Percentiles rank a stretch among this genome's conserved stretches.
Evolutionary conservation across 176 grass and related monocot species (phyloP).

Genomic region (Calamus simplicifolius): DNA sequence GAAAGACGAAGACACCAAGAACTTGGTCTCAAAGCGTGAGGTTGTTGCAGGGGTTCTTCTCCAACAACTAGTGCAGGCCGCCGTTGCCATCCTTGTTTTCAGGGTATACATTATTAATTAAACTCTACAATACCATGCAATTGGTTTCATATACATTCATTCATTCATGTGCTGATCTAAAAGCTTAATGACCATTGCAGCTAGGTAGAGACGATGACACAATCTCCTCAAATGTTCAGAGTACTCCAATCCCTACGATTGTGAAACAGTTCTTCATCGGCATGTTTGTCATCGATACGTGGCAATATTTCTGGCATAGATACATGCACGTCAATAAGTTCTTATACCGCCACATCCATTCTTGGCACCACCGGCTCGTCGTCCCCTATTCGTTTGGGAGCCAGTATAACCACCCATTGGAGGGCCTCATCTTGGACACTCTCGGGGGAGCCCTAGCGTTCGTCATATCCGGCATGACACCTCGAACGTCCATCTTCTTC

Average conservation of each 20-base stretch:
- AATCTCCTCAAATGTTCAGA: no score
- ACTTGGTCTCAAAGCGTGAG: neutral
- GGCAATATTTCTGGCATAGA: slow-evolving; percentile 8
- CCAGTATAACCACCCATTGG: slow-evolving; percentile 6
- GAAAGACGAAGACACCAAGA: neutral
- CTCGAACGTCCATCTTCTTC: slow-evolving; percentile 3
- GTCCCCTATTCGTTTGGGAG: slow-evolving; percentile 5
- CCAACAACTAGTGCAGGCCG: neutral
- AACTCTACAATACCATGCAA: neutral
- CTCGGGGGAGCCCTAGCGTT: slow-evolving; percentile 1
- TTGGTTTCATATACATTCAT: no score
- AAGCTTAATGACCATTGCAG: no score
- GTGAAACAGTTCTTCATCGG: neutral
- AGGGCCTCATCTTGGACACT: neutral
- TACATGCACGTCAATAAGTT: slow-evolving; percentile 6
- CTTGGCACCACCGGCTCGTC: slow-evolving; percentile 9
- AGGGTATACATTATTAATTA: neutral
- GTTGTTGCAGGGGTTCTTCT: neutral
- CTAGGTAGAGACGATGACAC: no score
- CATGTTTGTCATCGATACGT: slow-evolving; percentile 1
- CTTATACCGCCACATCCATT: slow-evolving; percentile 5
- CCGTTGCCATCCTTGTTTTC: neutral
- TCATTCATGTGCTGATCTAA: no score
- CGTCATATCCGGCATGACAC: neutral
- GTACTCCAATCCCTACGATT: neutral